Conservation (phyloP, 768 basidiomycete species). For the Nidula microcarpa region DNA sequence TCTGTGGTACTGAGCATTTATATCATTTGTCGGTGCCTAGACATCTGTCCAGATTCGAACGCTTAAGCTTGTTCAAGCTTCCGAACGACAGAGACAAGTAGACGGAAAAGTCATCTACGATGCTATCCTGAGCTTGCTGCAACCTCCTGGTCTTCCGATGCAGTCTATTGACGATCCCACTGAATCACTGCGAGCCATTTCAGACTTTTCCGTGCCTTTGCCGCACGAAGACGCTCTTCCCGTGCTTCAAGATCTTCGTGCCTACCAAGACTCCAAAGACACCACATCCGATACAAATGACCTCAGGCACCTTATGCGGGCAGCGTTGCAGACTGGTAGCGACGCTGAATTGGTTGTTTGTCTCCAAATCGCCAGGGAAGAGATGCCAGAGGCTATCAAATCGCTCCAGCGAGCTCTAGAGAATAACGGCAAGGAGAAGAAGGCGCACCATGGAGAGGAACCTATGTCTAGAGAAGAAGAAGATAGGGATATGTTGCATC, state of each 20-base stretch:
- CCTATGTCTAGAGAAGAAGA: constrained; percentile 2
- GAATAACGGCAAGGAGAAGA: constrained; percentile 6
- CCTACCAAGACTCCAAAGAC: constrained; percentile 30
- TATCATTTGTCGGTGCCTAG: background rate
- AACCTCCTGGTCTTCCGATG: constrained; percentile 4
- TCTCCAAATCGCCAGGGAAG: constrained; percentile 54
- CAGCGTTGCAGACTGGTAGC: constrained; percentile 47
- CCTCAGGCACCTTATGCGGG: constrained; percentile 47
- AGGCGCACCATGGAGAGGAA: background rate
- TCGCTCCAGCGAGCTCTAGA: constrained; percentile 68
- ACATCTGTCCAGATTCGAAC: constrained; percentile 21
- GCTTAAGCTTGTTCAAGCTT: constrained; percentile 15
- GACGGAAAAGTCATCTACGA: background rate
- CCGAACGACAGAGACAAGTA: background rate
- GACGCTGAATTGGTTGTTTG: constrained; percentile 58
- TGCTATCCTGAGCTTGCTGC: background rate
- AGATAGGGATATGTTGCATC: constrained; percentile 46
- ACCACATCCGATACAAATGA: constrained; percentile 50
- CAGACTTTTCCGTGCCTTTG: no score
- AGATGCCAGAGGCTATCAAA: constrained; percentile 76
- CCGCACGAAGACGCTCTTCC: constrained; percentile 5
- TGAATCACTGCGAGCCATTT: no score
- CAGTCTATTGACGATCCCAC: no score
- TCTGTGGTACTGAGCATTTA: background rate
- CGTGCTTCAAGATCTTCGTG: constrained; percentile 18